Base-by-base conservation (phyloP, 192 early-diverging fungal genomes). In the Thamnidium elegans region DNA sequence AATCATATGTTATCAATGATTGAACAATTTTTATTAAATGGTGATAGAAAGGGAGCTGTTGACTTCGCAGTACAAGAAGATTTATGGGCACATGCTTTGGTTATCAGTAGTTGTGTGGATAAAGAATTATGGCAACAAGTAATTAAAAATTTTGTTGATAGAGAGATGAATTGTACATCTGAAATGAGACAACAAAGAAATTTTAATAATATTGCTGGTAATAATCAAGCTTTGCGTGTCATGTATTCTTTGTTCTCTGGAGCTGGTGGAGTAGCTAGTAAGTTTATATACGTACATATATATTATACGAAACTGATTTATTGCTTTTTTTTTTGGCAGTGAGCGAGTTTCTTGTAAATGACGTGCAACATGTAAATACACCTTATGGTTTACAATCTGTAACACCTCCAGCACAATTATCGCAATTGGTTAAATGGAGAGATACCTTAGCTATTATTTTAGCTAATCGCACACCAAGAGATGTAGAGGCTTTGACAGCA, bases 71-170 rank as follows among this genome's bases (percentile, higher is more conserved):
- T 82, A 50, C 66, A 68, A 66, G 67, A 70, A 55, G 60, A 77
- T 55, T 59, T 95, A 34, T 99, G 96, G 96, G 73, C 89, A 0
- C 92, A 97, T 70, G 96, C 94, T 4, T 79, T 97, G 13, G 84
- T 96, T 13, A 87, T 99, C 67, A 86, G 91, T 30, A 95, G 90
- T 66, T 89, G 91, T 63, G 87, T 94, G 4, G 89, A 90, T 64
- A 88, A 91, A 66, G 88, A 90, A 26, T 74, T 84, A 0, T 97
- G 94, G 86, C 83, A 86, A 51, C 85, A 90, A 8, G 91, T 93
- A 1, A 84, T 96, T 46, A 77, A 75, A 19, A 71, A 85, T 21
- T 94, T 95, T 73, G 73, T 81, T 14, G 76, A 84, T 3, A 78
- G 81, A 50, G 74, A 77, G 48, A 71, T 89, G 48, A 55, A 65